Conservation (phyloP, 805 yeast genomes). For the Lachancea sp. region DNA sequence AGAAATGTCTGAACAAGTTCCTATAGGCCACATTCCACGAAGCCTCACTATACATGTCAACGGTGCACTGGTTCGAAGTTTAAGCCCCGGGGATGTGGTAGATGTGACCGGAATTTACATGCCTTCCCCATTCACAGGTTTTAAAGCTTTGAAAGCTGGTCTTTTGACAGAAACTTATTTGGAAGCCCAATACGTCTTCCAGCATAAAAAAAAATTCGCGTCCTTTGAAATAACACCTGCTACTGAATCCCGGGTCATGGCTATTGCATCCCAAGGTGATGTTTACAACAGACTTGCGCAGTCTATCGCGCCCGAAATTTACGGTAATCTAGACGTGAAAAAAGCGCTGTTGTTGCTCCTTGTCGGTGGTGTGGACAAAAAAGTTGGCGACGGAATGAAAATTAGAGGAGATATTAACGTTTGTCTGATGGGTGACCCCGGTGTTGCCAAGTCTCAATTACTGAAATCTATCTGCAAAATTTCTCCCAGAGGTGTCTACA, state of each 20-base stretch:
- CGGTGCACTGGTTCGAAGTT: constrained; percentile 80
- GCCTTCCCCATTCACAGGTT: constrained; percentile 95
- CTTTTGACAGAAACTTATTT: constrained; percentile 87
- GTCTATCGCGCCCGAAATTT: constrained; percentile 97
- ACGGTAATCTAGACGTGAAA: constrained; percentile 88
- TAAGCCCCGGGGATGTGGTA: constrained; percentile 92
- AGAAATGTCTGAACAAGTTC: constrained; percentile 93
- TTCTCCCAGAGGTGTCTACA: constrained; percentile 94
- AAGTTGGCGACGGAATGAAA: constrained; percentile 92
- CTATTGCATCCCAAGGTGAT: constrained; percentile 54
- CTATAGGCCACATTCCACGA: constrained; percentile 96
- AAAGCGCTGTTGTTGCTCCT: constrained; percentile 78
- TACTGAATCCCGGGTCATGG: constrained; percentile 48
- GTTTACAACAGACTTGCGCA: constrained; percentile 73
- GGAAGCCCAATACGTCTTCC: constrained; percentile 78
- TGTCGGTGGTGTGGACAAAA: constrained; percentile 94
- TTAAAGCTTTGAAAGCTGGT: constrained; percentile 87
- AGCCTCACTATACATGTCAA: constrained; percentile 78
- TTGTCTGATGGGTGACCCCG: constrained; percentile 98
- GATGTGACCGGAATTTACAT: constrained; percentile 88
- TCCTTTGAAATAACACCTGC: constrained; percentile 51
- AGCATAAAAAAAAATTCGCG: constrained; percentile 85
- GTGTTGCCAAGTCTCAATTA: constrained; percentile 97
- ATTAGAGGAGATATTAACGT: constrained; percentile 96
- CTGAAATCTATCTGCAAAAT: constrained; percentile 84